These are phyloP conservation scores for Pseudogymnoascus sp. DNA, from an alignment of 2,329 filamentous ascomycete genomes.

Conservation along the genomic window DNA sequence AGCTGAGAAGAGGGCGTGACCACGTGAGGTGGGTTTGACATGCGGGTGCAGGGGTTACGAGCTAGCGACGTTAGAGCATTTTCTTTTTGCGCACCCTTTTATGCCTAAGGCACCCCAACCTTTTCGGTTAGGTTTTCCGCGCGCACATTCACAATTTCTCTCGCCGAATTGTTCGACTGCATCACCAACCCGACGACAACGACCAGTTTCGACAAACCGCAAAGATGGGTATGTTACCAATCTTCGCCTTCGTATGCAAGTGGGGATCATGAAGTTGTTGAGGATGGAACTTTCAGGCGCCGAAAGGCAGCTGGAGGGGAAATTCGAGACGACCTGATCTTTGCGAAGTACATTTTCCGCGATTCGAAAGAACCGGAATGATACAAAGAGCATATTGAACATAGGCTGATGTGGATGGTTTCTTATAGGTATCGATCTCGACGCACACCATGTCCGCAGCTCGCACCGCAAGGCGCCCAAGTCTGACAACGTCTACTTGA, in stretches of 20 bases:
- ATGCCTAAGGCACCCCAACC: background rate
- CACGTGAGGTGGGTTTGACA: background rate
- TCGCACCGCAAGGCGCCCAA: constrained; percentile 90
- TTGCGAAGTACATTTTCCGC: constrained; percentile 27
- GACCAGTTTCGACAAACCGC: constrained; percentile 24
- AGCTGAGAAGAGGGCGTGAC: background rate
- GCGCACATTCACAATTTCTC: constrained; percentile 9
- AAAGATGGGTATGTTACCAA: constrained; percentile 30
- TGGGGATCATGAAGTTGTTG: constrained; percentile 23
- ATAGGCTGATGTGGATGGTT: constrained; percentile 52
- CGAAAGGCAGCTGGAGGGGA: background rate
- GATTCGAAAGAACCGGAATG: constrained; percentile 26
- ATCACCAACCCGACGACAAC: constrained; percentile 15
- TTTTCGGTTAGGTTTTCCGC: constrained; percentile 9
- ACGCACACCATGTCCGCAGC: constrained; percentile 59
- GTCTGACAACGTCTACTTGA: constrained; percentile 96
- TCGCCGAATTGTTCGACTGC: constrained; percentile 12
- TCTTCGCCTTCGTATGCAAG: constrained; percentile 30
- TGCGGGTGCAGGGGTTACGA: background rate
- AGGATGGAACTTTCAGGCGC: constrained; percentile 4
- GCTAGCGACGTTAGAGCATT: background rate
- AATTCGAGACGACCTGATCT: constrained; percentile 13
- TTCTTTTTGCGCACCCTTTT: background rate
- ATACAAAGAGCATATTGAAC: constrained; percentile 53
- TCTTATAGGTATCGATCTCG: constrained; percentile 61